phyloP scores from a whole-genome alignment of 2,329 filamentous ascomycete genomes.

The Cordyceps cateniannulata region DNA sequence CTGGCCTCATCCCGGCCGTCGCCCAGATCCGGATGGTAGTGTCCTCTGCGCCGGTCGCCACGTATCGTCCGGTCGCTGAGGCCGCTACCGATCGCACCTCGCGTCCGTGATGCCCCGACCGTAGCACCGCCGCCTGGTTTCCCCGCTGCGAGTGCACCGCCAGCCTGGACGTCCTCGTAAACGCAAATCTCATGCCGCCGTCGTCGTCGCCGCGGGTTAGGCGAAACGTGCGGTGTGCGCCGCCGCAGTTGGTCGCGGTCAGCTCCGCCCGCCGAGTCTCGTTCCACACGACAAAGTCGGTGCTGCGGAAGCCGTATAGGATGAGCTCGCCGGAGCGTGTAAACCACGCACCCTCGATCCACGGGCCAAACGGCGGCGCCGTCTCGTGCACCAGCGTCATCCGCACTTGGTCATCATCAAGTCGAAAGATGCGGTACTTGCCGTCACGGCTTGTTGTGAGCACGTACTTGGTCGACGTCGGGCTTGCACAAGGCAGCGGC shows the following conservation, averaged over 20 bases:
- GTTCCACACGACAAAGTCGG: constrained; percentile 76
- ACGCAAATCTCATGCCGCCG: constrained; percentile 53
- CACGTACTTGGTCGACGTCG: constrained; percentile 36
- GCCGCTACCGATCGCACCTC: constrained; percentile 59
- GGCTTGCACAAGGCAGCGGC: constrained; percentile 30
- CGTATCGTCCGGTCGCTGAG: constrained; percentile 31
- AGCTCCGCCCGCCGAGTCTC: constrained; percentile 63
- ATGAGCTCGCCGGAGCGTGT: constrained; percentile 46
- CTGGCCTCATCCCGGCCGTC: constrained; percentile 38
- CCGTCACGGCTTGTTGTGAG: constrained; percentile 74
- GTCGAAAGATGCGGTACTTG: constrained; percentile 58
- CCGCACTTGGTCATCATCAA: constrained; percentile 20
- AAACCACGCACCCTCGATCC: constrained; percentile 69
- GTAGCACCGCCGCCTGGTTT: constrained; percentile 34
- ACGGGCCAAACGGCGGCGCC: constrained; percentile 63
- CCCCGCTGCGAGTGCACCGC: constrained; percentile 39
- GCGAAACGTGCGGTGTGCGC: constrained; percentile 74
- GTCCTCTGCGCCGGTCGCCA: constrained; percentile 68
- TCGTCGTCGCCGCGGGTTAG: constrained; percentile 23
- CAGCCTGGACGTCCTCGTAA: constrained; percentile 61
- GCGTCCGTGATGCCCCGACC: constrained; percentile 71
- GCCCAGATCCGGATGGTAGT: constrained; percentile 67
- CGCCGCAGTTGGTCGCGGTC: constrained; percentile 72
- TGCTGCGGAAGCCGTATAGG: constrained; percentile 75
- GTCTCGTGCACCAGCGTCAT: constrained; percentile 59